Base-by-base conservation (phyloP, 306 rosid species). In the Urtica urens region DNA sequence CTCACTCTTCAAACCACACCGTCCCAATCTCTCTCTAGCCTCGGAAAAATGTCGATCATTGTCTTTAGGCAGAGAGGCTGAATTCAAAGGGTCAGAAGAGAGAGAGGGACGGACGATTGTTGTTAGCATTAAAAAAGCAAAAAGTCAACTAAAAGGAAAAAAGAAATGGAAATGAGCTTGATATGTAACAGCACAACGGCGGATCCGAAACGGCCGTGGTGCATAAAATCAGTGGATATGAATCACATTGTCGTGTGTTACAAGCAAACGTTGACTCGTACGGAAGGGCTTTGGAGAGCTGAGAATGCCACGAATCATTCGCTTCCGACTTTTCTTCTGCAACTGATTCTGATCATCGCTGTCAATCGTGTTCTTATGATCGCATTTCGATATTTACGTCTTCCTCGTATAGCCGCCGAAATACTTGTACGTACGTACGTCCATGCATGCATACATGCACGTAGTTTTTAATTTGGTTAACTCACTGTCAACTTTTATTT, bases 331-430 rank as follows among this genome's bases (percentile, higher is more conserved):
- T 64, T 73, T 15, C 7, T 53, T 22, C 13, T 46, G 12, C 75
- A 73, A 46, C 51, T 73, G 8, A 39, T 34, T 46, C 16, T 53
- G 24, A 53, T 59, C 19, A 50, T 68, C 28, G 20, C 49, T 29
- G 9, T 73, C 24, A 54, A 43, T 42, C 65, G 62, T 34, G 30
- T 60, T 19, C 31, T 68, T 26, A 23, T 34, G 17, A 7, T 35
- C 25, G 3, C 18, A 51, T 57, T 73, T 24, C 63, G 41, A 26
- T 68, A 54, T 18, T 19, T 64, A 7, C 68, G 53, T 34, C 70
- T 68, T 13, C 72, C 79, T 0, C 75, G 60, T 4, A 60, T 64
- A 5, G 46, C 55, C n/a, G 68, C 67, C 3, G 71, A 70, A 30
- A 64, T 70, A 17, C 68, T 70, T 28, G 75, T 70, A 62, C 40